Evolutionary conservation across 495 filamentous ascomycete species (phyloP), one percentile per base, ranked within the genome.

Genomic region (Lichina pygmaea): DNA sequence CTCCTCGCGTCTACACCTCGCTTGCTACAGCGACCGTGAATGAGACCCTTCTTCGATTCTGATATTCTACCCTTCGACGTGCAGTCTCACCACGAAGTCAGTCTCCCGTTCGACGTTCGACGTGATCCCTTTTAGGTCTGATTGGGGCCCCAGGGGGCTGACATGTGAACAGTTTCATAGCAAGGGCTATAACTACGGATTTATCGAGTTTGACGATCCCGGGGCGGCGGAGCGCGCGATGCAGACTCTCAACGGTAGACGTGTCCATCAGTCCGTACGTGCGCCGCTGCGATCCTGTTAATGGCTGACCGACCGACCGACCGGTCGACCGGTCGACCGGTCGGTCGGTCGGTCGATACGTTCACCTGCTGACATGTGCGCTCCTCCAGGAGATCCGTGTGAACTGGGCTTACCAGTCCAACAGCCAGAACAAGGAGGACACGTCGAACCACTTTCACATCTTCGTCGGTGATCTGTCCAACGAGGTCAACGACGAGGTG

Each of bases 351-450:
- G 24, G 8, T 10, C 16, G 33, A 36, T 16, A 17, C 11, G 48
- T 33, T 15, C 13, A 40, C n/a, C 37, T 15, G n/a, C 42, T 51
- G 32, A 47, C 39, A 45, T 24, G 24, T 24, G 24, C 4, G 36
- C 36, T 10, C 38, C 24, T 36, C 40, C 58, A 97, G 86, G 89
- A 99, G 68, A 99, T 99, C 51, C 81, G 86, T 44, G 89, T 99
- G 52, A 99, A 99, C 66, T 99, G 89, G 89, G 89, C 89, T 13
- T 99, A 95, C 54, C 89, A 95, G 63, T 93, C 86, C 51, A 99
- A 92, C 66, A 89, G 67, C 52, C 67, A 72, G 11, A 91, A 72
- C 70, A 95, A 95, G 62, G 89, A 99, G 62, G 89, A 99, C 53
- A 99, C 89, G 0, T 93, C 89, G 37, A 82, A 85, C 61, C 89